Base-by-base conservation (phyloP, 352 stramenopile genomes). In the Aphanomyces stellatus region DNA sequence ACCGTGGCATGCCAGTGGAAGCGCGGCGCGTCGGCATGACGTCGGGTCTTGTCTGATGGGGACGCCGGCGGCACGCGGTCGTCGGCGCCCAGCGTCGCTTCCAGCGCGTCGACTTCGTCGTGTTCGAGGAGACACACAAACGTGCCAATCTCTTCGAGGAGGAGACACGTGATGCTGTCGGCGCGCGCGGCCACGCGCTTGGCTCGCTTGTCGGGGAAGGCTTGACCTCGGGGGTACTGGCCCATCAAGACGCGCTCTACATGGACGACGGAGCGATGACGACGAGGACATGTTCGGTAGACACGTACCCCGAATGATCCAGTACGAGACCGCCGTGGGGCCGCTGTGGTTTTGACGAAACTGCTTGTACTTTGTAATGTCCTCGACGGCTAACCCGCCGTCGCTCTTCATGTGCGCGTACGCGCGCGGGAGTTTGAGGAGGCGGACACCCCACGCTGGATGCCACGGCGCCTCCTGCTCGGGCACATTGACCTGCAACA, bases 311-410 rank as follows among this genome's bases (percentile, higher is more conserved):
- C 79, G 79, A 35, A 92, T 62, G 59, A 91, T 66, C 86, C 84
- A 92, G 62, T 86, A 90, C 31, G 81, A 90, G 51, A 72, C 72
- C 60, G 88, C 81, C 0, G 81, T 88, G 6, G 84, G 84, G 0
- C 86, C 82, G 0, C 72, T 69, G 65, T 91, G 81, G 56, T 78
- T 82, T 7, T 72, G 70, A n/a, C 77, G 75, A 51, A 94, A 94
- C 53, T 87, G 73, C 46, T 82, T 80, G 69, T 78, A 91, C 7
- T 74, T 71, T 28, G 71, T 65, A 56, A 81, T 74, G 68, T 90
- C 80, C 40, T 90, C 79, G 33, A 91, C 68, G 15, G 68, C 72
- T 1, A 91, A 49, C 24, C 75, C 75, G 8, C 74, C 83, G 28
- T 84, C 73, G 46, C 42, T 51, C 41, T 55, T 51, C 66, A 76